These are phyloP conservation scores for Chytriomyces confervae DNA, from an alignment of 192 early-diverging fungal species.

Conservation along the genomic window DNA sequence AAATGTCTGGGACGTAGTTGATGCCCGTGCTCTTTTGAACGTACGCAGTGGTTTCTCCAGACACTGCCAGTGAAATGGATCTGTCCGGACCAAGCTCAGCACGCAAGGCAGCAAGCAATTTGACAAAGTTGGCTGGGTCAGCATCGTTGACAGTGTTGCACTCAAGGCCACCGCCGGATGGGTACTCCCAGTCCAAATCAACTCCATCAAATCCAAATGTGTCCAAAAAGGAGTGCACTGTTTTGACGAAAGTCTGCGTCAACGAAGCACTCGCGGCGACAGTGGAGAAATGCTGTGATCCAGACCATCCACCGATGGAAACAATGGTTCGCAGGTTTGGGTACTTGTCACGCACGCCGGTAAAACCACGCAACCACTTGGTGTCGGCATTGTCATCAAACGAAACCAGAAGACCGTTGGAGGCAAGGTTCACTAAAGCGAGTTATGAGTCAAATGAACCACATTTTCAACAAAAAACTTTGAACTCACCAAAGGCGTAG, in stretches of 20 bases:
- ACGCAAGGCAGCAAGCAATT: constrained; percentile 14
- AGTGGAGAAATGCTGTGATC: constrained; percentile 2
- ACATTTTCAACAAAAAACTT: background rate
- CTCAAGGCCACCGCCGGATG: constrained; percentile 20
- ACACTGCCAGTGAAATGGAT: constrained; percentile 33
- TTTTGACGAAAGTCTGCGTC: constrained; percentile 26
- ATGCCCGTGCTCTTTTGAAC: constrained; percentile 4
- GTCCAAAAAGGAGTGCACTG: constrained; percentile 16
- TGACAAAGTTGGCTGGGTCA: constrained; percentile 31
- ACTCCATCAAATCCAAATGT: background rate
- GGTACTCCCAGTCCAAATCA: constrained; percentile 32
- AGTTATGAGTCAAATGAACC: background rate
- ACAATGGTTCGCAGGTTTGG: constrained; percentile 20
- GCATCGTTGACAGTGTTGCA: constrained; percentile 20
- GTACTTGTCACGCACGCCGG: constrained; percentile 16
- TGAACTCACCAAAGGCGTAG: constrained; percentile 30
- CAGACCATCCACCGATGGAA: constrained; percentile 28
- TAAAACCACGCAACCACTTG: constrained; percentile 18
- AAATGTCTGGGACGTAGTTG: constrained; percentile 18
- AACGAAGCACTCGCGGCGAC: constrained; percentile 14
- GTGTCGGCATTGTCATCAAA: constrained; percentile 25
- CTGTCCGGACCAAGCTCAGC: constrained; percentile 28
- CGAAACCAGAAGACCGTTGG: constrained; percentile 5
- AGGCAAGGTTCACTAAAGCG: background rate
- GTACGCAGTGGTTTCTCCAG: constrained; percentile 17